phyloP scores from a whole-genome alignment of 176 grass and related monocot species.

The Tillandsia fasciculata region DNA sequence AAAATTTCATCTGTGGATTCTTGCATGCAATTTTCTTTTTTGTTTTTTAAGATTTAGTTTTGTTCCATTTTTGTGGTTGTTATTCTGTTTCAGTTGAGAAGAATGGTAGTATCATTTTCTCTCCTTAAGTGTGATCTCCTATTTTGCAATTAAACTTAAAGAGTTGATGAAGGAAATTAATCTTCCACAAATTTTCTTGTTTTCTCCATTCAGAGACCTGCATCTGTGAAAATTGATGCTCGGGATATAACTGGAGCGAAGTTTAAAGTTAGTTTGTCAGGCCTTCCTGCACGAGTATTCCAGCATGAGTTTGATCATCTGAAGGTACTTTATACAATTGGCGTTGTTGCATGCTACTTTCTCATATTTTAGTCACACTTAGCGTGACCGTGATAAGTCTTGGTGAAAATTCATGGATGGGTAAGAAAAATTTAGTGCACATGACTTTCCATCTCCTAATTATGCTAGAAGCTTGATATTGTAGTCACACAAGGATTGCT shows the following conservation, averaged over 20 bases:
- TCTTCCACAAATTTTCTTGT: slow-evolving; percentile 11
- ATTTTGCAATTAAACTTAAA: not conserved
- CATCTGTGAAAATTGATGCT: slow-evolving; percentile 81
- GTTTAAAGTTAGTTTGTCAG: slow-evolving; percentile 72
- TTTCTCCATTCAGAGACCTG: slow-evolving; percentile 74
- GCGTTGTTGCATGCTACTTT: not conserved
- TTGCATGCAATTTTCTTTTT: too few relatives aligned
- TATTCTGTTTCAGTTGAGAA: not conserved
- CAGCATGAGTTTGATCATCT: slow-evolving; percentile 99
- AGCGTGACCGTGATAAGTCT: not conserved
- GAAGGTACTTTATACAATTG: slow-evolving; percentile 36
- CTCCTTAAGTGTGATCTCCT: not conserved
- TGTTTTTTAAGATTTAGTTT: too few relatives aligned
- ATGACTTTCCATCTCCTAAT: not conserved
- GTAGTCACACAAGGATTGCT: too few relatives aligned
- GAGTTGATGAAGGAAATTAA: slow-evolving; percentile 5
- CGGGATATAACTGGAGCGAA: slow-evolving; percentile 69
- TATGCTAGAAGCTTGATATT: too few relatives aligned
- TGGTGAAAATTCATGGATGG: not conserved
- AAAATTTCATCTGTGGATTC: too few relatives aligned
- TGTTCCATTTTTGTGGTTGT: too few relatives aligned
- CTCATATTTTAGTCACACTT: not conserved
- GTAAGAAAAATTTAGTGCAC: not conserved
- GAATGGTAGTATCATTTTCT: not conserved
- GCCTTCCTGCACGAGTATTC: slow-evolving; percentile 73